Percentiles rank a stretch among this genome's conserved stretches.
phyloP scores from a whole-genome alignment of 139 green algal species.

The Protoeuglena noctilucae region DNA sequence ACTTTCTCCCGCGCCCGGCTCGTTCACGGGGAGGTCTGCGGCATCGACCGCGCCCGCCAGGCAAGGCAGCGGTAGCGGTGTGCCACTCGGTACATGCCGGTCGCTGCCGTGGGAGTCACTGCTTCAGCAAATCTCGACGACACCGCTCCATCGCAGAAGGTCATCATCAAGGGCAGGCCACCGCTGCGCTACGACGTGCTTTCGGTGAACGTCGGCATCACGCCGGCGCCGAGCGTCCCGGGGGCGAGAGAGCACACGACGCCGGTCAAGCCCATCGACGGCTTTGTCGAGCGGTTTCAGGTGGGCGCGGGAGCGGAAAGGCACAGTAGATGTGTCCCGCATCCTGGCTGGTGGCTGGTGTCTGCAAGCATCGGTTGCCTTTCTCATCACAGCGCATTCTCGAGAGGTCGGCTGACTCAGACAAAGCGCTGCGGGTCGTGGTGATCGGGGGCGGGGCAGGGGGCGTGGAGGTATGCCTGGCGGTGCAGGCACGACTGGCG shows the following conservation, averaged over 20 bases:
- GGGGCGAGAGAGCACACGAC: slow-evolving; percentile 47
- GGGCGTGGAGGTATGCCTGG: slow-evolving; percentile 73
- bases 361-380: no score
- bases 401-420: no score
- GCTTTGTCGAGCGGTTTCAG: slow-evolving; percentile 38
- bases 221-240: slow-evolving; percentile 35
- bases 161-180: slow-evolving; percentile 40
- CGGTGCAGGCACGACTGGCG: slow-evolving; percentile 53
- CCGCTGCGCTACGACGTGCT: slow-evolving; percentile 71
- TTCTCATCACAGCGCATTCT: no score
- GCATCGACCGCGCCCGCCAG: slow-evolving; percentile 24
- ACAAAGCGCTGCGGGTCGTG: slow-evolving; percentile 29
- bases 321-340: neutral
- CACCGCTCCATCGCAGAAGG: no score
- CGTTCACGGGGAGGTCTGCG: slow-evolving; percentile 47
- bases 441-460: slow-evolving; percentile 81
- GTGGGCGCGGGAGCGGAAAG: slow-evolving; percentile 1
- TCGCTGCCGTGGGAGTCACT: neutral
- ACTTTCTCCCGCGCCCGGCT: slow-evolving; percentile 50
- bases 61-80: neutral
- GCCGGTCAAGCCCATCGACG: slow-evolving; percentile 83
- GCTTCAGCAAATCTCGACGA: neutral
- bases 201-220: slow-evolving; percentile 83
- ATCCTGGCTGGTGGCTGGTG: no score
- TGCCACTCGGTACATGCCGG: neutral